These are phyloP conservation scores for Fomes fomentarius DNA, from an alignment of 1,284 basidiomycete genomes.

Conservation along the genomic window DNA sequence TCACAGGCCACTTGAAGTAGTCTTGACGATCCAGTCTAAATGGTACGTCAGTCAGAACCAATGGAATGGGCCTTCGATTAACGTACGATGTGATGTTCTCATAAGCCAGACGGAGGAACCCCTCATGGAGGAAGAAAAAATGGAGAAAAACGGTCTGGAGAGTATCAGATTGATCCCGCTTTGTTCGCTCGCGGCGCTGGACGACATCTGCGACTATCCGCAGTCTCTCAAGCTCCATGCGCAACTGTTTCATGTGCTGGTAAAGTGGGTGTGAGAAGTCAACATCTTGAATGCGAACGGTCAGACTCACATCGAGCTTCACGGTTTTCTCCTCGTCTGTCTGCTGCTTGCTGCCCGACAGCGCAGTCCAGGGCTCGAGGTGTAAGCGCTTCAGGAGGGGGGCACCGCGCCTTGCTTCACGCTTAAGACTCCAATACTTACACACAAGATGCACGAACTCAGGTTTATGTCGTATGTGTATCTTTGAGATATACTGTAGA, in stretches of 20 bases:
- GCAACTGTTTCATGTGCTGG: conserved; percentile 73
- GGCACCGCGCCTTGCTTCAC: conserved; percentile 91
- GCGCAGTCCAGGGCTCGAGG: conserved; percentile 96
- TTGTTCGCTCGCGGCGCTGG: conserved; percentile 84
- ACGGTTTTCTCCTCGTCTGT: conserved; percentile 84
- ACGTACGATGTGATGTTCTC: conserved; percentile 72
- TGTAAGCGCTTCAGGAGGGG: conserved; percentile 93
- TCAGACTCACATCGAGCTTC: conserved; percentile 74
- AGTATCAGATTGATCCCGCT: conserved; percentile 74
- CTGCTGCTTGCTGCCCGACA: conserved; percentile 63
- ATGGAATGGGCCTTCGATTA: conserved; percentile 29
- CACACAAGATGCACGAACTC: conserved; percentile 83
- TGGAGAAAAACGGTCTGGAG: conserved; percentile 70
- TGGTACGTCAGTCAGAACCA: conserved; percentile 2
- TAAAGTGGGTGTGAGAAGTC: neutral
- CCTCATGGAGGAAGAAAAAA: conserved; percentile 71
- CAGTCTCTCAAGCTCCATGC: conserved; percentile 80
- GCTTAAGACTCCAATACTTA: conserved; percentile 96
- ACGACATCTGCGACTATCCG: conserved; percentile 74
- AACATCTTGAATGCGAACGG: neutral
- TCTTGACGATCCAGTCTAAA: conserved; percentile 74
- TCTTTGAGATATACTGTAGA: conserved; percentile 74
- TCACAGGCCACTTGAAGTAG: conserved; percentile 85
- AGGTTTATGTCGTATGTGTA: conserved; percentile 76
- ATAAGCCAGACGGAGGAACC: conserved; percentile 64